Evolutionary conservation across 1,284 basidiomycete genomes (phyloP).

Genomic region (Leccinum angustisporum): DNA sequence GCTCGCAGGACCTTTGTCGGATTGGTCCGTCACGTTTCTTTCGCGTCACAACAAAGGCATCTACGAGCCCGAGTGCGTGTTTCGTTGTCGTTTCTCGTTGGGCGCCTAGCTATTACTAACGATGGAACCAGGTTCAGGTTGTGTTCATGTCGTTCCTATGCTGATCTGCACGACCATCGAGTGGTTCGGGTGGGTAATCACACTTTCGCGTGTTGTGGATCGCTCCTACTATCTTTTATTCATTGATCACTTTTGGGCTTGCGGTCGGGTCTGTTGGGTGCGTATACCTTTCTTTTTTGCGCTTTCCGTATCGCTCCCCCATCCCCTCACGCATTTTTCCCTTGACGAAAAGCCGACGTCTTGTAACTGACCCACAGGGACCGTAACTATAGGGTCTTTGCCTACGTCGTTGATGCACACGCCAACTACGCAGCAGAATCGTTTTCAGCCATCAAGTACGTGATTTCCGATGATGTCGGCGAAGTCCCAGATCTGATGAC

Average conservation of each 20-base stretch:
- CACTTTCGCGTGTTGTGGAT: background rate
- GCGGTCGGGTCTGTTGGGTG: background rate
- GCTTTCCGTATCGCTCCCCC: background rate
- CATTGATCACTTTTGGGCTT: background rate
- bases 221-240: slow-evolving; percentile 1
- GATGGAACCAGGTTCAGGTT: background rate
- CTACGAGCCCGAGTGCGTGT: background rate
- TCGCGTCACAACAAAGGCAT: slow-evolving; percentile 1
- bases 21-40: background rate
- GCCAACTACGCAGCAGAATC: background rate
- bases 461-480: background rate
- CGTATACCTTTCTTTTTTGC: background rate
- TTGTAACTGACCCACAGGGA: background rate
- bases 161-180: background rate
- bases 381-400: background rate
- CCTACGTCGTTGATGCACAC: background rate
- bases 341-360: background rate
- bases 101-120: background rate
- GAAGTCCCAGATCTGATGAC: background rate
- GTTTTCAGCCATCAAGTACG: slow-evolving; percentile 1
- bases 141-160: slow-evolving; percentile 1
- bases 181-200: slow-evolving; percentile 2
- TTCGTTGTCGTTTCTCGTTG: background rate
- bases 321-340: too few relatives aligned
- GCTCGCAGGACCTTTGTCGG: slow-evolving; percentile 1